A percentile compares a stretch with the other conserved stretches of the same genome.
Conservation (phyloP, 768 basidiomycete species). For the Xerocomellus intermedius region DNA sequence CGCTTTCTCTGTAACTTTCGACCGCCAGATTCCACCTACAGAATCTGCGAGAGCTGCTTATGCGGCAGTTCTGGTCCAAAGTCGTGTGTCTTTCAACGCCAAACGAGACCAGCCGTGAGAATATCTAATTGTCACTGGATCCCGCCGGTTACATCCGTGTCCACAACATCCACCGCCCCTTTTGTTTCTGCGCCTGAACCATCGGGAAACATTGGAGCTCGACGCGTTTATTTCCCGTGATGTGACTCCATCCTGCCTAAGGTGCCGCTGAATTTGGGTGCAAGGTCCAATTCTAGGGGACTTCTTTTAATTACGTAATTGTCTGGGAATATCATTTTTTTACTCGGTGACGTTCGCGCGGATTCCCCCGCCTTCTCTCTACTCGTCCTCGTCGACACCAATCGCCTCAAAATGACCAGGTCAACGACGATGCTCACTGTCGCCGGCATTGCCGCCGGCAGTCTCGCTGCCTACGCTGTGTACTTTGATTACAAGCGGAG, state of each 20-base stretch:
- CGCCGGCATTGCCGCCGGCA: conserved; percentile 49
- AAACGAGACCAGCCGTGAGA: conserved; percentile 22
- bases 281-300: background rate
- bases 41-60: conserved; percentile 21
- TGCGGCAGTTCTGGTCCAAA: conserved; percentile 16
- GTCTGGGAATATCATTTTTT: conserved; percentile 2
- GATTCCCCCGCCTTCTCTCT: conserved; percentile 16
- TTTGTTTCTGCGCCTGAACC: too few species aligned
- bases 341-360: conserved; percentile 6
- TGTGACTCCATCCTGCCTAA: background rate
- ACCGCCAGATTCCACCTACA: conserved; percentile 20
- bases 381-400: background rate
- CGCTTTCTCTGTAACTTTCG: conserved; percentile 21
- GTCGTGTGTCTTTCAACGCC: conserved; percentile 25
- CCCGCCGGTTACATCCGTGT: conserved; percentile 14
- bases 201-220: too few species aligned
- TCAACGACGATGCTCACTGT: conserved; percentile 41
- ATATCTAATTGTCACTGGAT: background rate
- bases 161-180: background rate
- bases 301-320: conserved; percentile 27
- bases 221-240: background rate
- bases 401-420: conserved; percentile 24
- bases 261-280: background rate
- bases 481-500: conserved; percentile 96
- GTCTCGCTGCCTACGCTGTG: conserved; percentile 73